Evolutionary conservation across 768 basidiomycete genomes (phyloP).

Genomic region (Suillus alpinus): DNA sequence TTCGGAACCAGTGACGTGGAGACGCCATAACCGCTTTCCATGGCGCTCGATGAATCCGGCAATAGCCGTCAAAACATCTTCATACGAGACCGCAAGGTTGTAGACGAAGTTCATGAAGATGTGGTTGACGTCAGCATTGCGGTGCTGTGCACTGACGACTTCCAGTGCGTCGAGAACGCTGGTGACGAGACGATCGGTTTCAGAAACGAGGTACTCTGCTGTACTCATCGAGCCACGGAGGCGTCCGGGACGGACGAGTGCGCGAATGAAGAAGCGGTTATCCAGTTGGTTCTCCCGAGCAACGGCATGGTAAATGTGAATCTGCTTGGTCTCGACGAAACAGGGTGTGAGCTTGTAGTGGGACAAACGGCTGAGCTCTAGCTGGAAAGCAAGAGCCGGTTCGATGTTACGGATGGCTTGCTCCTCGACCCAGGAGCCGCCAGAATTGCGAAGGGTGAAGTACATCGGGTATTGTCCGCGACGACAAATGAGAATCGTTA

Average conservation of each 20-base stretch:
- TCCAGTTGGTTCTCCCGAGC: conserved; percentile 97
- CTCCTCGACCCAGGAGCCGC: conserved; percentile 85
- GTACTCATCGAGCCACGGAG: conserved; percentile 89
- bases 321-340: conserved; percentile 95
- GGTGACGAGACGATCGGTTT: conserved; percentile 95
- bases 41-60: conserved; percentile 99
- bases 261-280: conserved; percentile 96
- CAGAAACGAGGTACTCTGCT: conserved; percentile 97
- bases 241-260: conserved; percentile 92
- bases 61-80: conserved; percentile 94
- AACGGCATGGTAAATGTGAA: conserved; percentile 96
- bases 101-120: conserved; percentile 99
- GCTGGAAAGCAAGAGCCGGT: conserved; percentile 95
- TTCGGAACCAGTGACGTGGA: conserved; percentile 97
- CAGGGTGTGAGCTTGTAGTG: conserved; percentile 96
- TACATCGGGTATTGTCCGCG: conserved; percentile 91
- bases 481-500: conserved; percentile 90
- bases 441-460: conserved; percentile 80
- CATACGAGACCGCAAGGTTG: conserved; percentile 91
- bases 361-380: conserved; percentile 93
- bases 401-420: conserved; percentile 97
- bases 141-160: conserved; percentile 84
- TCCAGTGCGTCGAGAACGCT: conserved; percentile 93
- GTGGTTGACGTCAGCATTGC: conserved; percentile 96
- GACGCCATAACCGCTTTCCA: conserved; percentile 96